phyloP scores from a whole-genome alignment of 2,329 filamentous ascomycete species.

The Ramularia endophylla region DNA sequence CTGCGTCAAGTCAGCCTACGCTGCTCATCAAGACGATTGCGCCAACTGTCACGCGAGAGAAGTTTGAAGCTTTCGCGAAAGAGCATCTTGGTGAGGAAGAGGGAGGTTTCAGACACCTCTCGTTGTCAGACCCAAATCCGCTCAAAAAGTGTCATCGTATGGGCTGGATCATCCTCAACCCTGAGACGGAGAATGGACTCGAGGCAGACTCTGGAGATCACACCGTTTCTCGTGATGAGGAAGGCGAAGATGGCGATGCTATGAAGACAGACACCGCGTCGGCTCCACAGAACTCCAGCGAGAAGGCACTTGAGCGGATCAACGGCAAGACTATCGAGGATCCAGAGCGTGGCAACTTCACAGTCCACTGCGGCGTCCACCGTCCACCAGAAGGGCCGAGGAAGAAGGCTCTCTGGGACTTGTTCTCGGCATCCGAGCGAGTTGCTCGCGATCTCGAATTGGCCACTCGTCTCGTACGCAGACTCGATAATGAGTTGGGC shows the following conservation, averaged over 20 bases:
- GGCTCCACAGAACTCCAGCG: slow-evolving; percentile 34
- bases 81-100: slow-evolving; percentile 87
- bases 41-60: slow-evolving; percentile 87
- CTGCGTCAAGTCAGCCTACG: slow-evolving; percentile 81
- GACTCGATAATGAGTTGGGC: slow-evolving; percentile 78
- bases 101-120: slow-evolving; percentile 92
- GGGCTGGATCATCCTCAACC: slow-evolving; percentile 93
- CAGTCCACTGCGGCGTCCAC: slow-evolving; percentile 94
- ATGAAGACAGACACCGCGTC: slow-evolving; percentile 9
- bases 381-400: slow-evolving; percentile 77
- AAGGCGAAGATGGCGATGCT: slow-evolving; percentile 17
- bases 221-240: slow-evolving; percentile 7
- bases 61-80: slow-evolving; percentile 89
- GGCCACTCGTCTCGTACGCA: slow-evolving; percentile 73
- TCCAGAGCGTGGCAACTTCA: slow-evolving; percentile 88
- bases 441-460: slow-evolving; percentile 85
- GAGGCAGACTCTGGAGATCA: slow-evolving; percentile 33
- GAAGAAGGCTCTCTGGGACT: slow-evolving; percentile 94
- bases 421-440: slow-evolving; percentile 90
- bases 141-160: slow-evolving; percentile 96
- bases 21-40: slow-evolving; percentile 97
- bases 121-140: slow-evolving; percentile 92
- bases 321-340: slow-evolving; percentile 98
- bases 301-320: slow-evolving; percentile 86
- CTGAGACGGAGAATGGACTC: slow-evolving; percentile 54